Base-by-base conservation (phyloP, 108 stramenopile genomes). In the Discostella stelligeroides region DNA sequence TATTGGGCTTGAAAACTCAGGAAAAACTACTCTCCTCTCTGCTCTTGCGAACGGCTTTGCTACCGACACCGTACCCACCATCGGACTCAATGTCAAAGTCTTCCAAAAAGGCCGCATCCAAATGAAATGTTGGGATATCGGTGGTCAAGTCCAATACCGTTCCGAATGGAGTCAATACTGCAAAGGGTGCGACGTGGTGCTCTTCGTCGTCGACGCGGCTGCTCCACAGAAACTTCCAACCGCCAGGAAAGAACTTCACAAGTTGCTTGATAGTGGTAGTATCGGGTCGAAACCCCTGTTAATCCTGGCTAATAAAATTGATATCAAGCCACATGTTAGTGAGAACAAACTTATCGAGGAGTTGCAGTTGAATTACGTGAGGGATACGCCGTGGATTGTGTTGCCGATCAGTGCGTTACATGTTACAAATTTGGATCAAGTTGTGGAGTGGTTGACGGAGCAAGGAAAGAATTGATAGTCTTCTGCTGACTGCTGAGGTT, bases 81-180 rank as follows among this genome's bases (percentile, higher is more conserved):
- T 98, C 69, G 97, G 97, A 6, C 84, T 98, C 40, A 96, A 96
- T 68, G 97, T 98, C 47, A 98, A 98, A 82, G 92, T 96, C 18
- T 86, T 93, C 60, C 87, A 92, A 64, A 91, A 92, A 72, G 93
- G 93, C 13, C 68, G 85, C 24, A 95, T 98, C 9, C 92, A 95
- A 60, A 96, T 98, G 95, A 98, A 98, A 82, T 96, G 96, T 81
- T 98, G 97, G 97, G 97, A 98, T 70, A 92, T 96, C 12, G 97
- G 96, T 18, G 97, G 97, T 4, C 94, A 95, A 77, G 91, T 92
- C 28, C 91, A 95, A 77, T 97, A 96, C 63, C 89, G 97, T 50
- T 72, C 79, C 25, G 97, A 98, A 80, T 98, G 97, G 97, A 80
- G 81, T 34, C 83, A 96, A 42, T 98, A 96, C 66, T 90, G 96